Evolutionary conservation across 768 basidiomycete genomes (phyloP).

Genomic region (Trametes maxima): DNA sequence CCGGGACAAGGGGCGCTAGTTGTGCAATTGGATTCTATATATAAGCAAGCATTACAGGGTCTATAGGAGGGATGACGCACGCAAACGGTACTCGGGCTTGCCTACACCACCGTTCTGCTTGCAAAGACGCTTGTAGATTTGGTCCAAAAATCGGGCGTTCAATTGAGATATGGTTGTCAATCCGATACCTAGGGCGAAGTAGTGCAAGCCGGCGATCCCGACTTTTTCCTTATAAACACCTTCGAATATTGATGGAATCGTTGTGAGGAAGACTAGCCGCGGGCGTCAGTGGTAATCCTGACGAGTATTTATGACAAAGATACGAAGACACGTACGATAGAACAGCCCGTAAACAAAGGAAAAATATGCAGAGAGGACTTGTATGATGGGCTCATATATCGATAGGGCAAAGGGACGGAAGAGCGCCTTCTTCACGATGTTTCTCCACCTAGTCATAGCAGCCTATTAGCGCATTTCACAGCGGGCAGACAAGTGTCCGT

Average conservation of each 20-base stretch:
- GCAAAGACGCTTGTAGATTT: constrained; percentile 52
- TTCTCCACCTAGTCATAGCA: constrained; percentile 50
- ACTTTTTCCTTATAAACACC: constrained; percentile 53
- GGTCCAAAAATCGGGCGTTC: constrained; percentile 61
- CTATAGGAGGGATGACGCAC: constrained; percentile 31
- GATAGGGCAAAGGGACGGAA: constrained; percentile 70
- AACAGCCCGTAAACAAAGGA: constrained; percentile 67
- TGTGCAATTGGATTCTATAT: neutral
- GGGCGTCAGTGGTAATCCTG: neutral
- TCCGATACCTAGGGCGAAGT: constrained; percentile 72
- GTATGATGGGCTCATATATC: constrained; percentile 63
- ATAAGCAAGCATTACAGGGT: no score
- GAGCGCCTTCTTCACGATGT: constrained; percentile 55
- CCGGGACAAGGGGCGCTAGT: constrained; percentile 63
- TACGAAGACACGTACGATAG: constrained; percentile 47
- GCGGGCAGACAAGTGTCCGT: no score
- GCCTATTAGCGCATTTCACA: neutral
- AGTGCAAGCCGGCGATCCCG: constrained; percentile 71
- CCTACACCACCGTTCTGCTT: constrained; percentile 54
- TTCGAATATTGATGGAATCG: constrained; percentile 60
- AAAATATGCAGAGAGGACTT: constrained; percentile 67
- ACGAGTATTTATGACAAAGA: neutral
- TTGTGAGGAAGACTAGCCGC: constrained; percentile 63
- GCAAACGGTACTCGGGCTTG: constrained; percentile 55
- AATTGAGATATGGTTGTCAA: constrained; percentile 45